Percentiles rank a stretch among this genome's conserved stretches.
Evolutionary conservation across 208 protist genomes (phyloP).

Genomic region (Vickermania ingenoplastis): DNA sequence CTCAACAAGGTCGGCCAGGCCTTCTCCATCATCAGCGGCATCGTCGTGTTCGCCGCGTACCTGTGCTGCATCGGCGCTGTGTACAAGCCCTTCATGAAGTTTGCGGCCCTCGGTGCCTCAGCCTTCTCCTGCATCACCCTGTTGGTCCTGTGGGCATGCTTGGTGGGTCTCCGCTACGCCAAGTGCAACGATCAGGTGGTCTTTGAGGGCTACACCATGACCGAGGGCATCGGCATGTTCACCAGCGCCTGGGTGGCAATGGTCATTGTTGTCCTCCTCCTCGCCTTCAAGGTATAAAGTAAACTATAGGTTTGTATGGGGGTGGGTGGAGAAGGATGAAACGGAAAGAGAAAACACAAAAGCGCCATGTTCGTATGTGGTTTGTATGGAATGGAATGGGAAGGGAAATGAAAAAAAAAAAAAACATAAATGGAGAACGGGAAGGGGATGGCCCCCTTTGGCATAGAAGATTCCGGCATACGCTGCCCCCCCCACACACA

Average conservation of each 20-base stretch:
- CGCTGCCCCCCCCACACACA: not conserved
- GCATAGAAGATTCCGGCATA: not conserved
- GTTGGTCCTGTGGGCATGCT: conserved; percentile 31
- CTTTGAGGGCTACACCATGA: conserved; percentile 32
- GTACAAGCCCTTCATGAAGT: conserved; percentile 28
- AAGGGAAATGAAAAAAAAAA: conserved; percentile 1
- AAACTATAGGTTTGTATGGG: not conserved
- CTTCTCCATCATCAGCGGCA: conserved; percentile 34
- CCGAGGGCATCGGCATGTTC: conserved; percentile 44
- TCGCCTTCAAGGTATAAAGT: conserved; percentile 25
- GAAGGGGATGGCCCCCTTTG: not conserved
- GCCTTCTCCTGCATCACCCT: conserved; percentile 17
- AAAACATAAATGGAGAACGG: conserved; percentile 1
- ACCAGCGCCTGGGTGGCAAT: conserved; percentile 22
- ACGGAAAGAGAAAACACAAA: not conserved
- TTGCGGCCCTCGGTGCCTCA: conserved; percentile 16
- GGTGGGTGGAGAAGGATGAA: not conserved
- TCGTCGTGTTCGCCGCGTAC: conserved; percentile 23
- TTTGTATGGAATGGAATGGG: not conserved
- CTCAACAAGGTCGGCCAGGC: conserved; percentile 19
- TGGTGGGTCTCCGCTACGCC: conserved; percentile 23
- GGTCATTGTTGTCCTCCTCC: conserved; percentile 18
- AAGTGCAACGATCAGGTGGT: conserved; percentile 8
- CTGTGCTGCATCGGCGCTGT: conserved; percentile 24
- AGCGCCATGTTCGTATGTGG: not conserved